Conservation (phyloP, 2,329 filamentous ascomycete species). For the Zymoseptoria brevis region DNA sequence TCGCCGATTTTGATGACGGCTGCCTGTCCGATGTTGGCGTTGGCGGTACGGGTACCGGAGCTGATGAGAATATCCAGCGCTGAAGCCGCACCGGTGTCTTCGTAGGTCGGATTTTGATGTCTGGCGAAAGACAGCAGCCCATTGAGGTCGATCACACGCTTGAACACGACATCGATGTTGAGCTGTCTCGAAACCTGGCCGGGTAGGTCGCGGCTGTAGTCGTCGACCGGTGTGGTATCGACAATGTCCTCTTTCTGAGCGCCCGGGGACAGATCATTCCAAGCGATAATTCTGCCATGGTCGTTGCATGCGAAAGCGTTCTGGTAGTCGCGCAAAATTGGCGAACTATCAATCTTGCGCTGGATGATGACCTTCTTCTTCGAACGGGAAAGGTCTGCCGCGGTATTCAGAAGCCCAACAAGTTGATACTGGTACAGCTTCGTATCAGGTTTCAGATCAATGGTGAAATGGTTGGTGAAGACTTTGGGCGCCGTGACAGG, state of each 20-base stretch:
- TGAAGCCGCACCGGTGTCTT: slow-evolving; percentile 2
- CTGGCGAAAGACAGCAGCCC: slow-evolving; percentile 1
- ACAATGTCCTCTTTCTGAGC: neutral
- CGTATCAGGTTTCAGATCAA: neutral
- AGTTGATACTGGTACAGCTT: slow-evolving; percentile 16
- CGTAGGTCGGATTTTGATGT: slow-evolving; percentile 2
- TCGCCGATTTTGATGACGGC: slow-evolving; percentile 9
- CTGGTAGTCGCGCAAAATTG: slow-evolving; percentile 2
- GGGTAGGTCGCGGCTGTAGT: neutral
- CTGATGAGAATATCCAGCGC: slow-evolving; percentile 13
- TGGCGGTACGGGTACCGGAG: neutral
- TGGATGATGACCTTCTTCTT: slow-evolving; percentile 8
- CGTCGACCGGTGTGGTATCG: neutral
- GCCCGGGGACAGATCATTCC: neutral
- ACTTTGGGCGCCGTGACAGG: neutral
- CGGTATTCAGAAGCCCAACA: neutral
- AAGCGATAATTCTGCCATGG: slow-evolving; percentile 10
- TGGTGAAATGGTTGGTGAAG: slow-evolving; percentile 14
- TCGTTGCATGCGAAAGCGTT: slow-evolving; percentile 11
- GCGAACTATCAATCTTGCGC: slow-evolving; percentile 4
- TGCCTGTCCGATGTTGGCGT: neutral
- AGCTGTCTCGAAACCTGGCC: neutral
- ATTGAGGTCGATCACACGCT: neutral
- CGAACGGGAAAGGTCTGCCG: slow-evolving; percentile 1
- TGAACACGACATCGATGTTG: neutral